A percentile compares a stretch with the other conserved stretches of the same genome.
Conservation (phyloP, 495 filamentous ascomycete genomes). For the Penicillium canescens region DNA sequence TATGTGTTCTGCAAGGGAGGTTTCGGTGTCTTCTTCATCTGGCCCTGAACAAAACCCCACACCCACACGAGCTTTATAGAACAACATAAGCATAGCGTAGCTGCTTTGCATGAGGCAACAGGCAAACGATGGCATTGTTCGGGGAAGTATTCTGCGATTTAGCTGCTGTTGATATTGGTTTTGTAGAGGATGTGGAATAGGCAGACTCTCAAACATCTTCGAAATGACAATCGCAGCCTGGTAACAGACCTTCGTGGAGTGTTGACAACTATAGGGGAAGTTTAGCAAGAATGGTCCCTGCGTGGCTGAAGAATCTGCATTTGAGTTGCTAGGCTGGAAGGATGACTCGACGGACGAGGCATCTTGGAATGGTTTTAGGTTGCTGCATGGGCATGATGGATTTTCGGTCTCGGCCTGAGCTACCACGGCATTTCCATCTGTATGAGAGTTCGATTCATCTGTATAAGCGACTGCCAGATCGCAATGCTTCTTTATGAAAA, state of each 20-base stretch:
- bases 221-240: constrained; percentile 53
- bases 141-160: constrained; percentile 38
- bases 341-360: constrained; percentile 32
- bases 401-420: constrained; percentile 29
- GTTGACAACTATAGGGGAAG: constrained; percentile 52
- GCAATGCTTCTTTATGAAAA: constrained; percentile 16
- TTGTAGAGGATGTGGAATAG: constrained; percentile 44
- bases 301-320: constrained; percentile 29
- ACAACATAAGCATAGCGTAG: constrained; percentile 60
- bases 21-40: constrained; percentile 23
- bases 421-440: constrained; percentile 18
- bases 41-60: constrained; percentile 44
- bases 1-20: constrained; percentile 40
- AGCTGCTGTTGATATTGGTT: constrained; percentile 17
- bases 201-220: constrained; percentile 47
- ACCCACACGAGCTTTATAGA: constrained; percentile 48
- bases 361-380: constrained; percentile 30
- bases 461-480: constrained; percentile 30
- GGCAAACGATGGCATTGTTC: constrained; percentile 61
- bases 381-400: constrained; percentile 36
- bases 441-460: constrained; percentile 12
- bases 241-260: constrained; percentile 55
- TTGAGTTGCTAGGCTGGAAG: constrained; percentile 36
- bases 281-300: constrained; percentile 32
- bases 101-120: constrained; percentile 63